Conservation (phyloP, 371 early-diverging fungal genomes). For the Choanephora cucurbitarum region DNA sequence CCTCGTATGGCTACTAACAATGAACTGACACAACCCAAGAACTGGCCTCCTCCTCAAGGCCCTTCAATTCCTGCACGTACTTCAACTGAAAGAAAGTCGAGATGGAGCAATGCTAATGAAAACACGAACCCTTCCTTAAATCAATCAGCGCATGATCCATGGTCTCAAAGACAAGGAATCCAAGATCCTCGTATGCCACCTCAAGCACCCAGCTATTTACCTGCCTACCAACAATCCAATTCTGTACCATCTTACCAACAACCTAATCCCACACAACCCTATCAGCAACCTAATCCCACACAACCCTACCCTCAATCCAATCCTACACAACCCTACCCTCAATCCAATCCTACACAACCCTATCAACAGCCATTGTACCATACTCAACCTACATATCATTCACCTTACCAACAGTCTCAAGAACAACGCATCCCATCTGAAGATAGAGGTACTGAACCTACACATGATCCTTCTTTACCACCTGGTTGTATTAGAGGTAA, state of each 20-base stretch:
- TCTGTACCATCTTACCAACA: neutral
- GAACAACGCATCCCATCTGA: constrained; percentile 2
- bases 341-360: neutral
- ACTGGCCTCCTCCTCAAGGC: constrained; percentile 23
- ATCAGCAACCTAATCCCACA: neutral
- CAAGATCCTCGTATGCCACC: constrained; percentile 14
- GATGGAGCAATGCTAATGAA: constrained; percentile 17
- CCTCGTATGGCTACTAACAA: constrained; percentile 9
- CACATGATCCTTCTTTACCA: constrained; percentile 34
- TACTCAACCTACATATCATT: neutral
- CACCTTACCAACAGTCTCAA: neutral
- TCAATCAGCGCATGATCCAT: constrained; percentile 29
- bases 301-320: neutral
- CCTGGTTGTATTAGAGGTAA: constrained; percentile 47
- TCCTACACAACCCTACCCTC: neutral
- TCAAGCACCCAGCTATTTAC: constrained; percentile 1
- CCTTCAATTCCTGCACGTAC: constrained; percentile 16
- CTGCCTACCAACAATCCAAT: neutral
- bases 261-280: neutral
- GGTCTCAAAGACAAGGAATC: constrained; percentile 16
- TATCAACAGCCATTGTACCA: neutral
- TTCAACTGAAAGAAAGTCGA: constrained; percentile 18
- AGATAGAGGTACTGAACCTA: constrained; percentile 22
- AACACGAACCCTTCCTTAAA: neutral
- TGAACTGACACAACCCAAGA: constrained; percentile 9